Evolutionary conservation across 106 monocot genomes (phyloP), one percentile per base, ranked within the genome.

Genomic region (Alisma plantagoaquatica): DNA sequence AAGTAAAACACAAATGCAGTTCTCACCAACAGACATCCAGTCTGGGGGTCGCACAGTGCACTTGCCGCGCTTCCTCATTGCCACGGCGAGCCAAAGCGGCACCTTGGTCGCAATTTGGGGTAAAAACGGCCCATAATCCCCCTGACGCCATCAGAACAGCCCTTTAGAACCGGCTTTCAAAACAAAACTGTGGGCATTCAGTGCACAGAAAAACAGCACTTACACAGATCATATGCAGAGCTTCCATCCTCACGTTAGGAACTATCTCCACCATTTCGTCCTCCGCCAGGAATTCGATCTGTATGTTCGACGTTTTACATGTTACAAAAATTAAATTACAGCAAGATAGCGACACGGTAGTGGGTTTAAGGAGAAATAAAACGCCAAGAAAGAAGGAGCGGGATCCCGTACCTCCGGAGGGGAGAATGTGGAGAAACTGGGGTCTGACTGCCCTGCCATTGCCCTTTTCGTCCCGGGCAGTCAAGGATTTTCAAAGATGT

Each of bases 371-470:
- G 59, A 4, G 43, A 43, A 26, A 17, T 12, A 15, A 35, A 43
- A 16, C 9, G 2, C 4, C 23, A 43, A 7, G 20, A 46, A 48
- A 8, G 25, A 4, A 11, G 27, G 23, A 23, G 15, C 5, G 17
- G 6, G 33, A 49, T 27, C 18, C 14, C 23, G 26, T 29, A 87
- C 93, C 83, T 94, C 93, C 9, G 79, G 58, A 43, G 83, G 59
- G 19, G 93, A 73, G 73, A 94, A 94, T 41, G 80, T 31, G 17
- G 80, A 77, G 26, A 87, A 72, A 19, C 64, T 46, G 16, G 72
- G 75, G 49, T 94, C 77, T n/a, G 93, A 80, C 67, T 94, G 93
- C 4, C 93, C 93, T n/a, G 93, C 93, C 93, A 94, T 87, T 68
- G 11, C 6, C 3, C 33, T 5, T n/a, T 5, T 38, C 9, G 14